A percentile compares a stretch with the other conserved stretches of the same genome.
Evolutionary conservation across 306 rosid genomes (phyloP).

Genomic region (Cucumis hystrix): DNA sequence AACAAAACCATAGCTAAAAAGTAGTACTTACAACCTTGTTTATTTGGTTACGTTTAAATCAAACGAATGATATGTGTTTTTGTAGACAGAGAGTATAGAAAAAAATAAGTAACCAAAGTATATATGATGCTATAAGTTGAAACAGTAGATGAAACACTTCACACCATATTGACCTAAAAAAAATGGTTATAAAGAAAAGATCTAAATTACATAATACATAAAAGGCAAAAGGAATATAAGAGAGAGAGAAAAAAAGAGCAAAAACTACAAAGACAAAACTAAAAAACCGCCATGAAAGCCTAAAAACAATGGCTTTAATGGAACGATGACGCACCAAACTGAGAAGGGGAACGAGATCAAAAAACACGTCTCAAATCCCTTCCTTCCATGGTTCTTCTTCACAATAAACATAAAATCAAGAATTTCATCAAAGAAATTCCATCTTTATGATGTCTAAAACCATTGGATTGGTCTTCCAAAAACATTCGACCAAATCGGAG

Average conservation of each 20-base stretch:
- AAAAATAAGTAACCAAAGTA: too few species aligned
- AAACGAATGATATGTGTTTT: too few species aligned
- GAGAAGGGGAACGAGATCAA: conserved; percentile 38
- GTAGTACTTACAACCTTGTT: too few species aligned
- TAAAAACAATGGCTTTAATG: conserved; percentile 38
- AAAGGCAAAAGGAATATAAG: not conserved
- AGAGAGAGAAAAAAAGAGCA: not conserved
- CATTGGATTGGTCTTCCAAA: conserved; percentile 16
- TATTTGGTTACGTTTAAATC: too few species aligned
- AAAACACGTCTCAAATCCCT: conserved; percentile 40
- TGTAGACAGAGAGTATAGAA: too few species aligned
- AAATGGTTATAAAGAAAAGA: not conserved
- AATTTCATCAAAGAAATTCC: not conserved
- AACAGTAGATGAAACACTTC: too few species aligned
- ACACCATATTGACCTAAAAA: too few species aligned
- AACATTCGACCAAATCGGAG: not conserved
- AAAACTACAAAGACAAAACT: not conserved
- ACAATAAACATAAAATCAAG: not conserved
- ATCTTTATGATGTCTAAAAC: conserved; percentile 8
- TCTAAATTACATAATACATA: not conserved
- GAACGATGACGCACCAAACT: conserved; percentile 12
- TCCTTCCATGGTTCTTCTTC: not conserved
- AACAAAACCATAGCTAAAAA: too few species aligned
- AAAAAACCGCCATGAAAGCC: conserved; percentile 24
- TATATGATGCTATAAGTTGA: too few species aligned